phyloP scores from a whole-genome alignment of 306 rosid species.

The Casuarina glauca region DNA sequence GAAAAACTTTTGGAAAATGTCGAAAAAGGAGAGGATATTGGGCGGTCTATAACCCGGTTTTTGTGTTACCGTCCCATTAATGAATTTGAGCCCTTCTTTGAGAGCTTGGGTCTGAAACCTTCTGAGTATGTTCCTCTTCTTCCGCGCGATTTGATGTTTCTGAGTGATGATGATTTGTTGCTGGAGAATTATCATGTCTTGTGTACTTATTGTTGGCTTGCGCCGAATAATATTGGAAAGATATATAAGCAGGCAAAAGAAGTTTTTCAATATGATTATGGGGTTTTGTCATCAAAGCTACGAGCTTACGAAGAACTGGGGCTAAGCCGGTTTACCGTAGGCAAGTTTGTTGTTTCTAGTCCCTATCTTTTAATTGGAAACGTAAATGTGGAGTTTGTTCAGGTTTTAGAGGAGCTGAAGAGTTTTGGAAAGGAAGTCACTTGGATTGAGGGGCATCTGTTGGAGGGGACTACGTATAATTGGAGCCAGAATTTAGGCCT shows the following conservation, averaged over 20 bases:
- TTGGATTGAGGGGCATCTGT: conserved; percentile 50
- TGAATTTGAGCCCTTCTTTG: conserved; percentile 87
- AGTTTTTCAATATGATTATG: conserved; percentile 42
- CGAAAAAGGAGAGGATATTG: conserved; percentile 23
- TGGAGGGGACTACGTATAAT: conserved; percentile 41
- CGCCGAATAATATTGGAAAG: conserved; percentile 52
- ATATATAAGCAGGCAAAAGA: conserved; percentile 48
- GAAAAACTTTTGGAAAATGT: conserved; percentile 44
- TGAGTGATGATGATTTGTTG: conserved; percentile 52
- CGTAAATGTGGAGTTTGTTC: too few species aligned
- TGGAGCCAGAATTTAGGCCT: conserved; percentile 59
- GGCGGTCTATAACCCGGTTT: conserved; percentile 40
- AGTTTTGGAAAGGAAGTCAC: conserved; percentile 41
- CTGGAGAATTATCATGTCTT: conserved; percentile 58
- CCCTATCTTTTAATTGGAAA: conserved; percentile 71
- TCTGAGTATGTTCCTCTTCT: conserved; percentile 55
- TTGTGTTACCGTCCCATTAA: conserved; percentile 76
- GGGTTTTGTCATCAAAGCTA: conserved; percentile 60
- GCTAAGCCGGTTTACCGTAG: conserved; percentile 27
- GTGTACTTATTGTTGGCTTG: conserved; percentile 57
- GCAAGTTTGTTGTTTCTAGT: conserved; percentile 40
- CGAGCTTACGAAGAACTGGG: conserved; percentile 55
- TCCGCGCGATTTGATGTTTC: conserved; percentile 58
- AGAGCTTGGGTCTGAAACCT: conserved; percentile 77
- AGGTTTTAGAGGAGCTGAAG: conserved; percentile 53